phyloP scores from a whole-genome alignment of 768 basidiomycete genomes.

The Phaffia tasmanica region DNA sequence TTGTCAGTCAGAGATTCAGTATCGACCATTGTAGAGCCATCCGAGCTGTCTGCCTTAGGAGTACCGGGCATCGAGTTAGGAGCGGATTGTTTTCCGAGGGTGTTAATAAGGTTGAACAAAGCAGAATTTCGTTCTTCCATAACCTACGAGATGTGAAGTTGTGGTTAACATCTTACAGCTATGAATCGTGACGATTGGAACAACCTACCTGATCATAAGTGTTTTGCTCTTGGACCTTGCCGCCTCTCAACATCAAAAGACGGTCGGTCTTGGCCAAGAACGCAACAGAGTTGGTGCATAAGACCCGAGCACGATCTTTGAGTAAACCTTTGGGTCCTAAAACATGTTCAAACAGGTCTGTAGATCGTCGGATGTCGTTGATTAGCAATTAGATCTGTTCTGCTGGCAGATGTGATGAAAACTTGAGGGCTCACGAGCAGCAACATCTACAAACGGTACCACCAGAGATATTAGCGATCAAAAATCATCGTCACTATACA shows the following conservation, averaged over 20 bases:
- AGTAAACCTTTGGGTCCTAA: slow-evolving; percentile 76
- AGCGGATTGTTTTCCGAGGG: slow-evolving; percentile 36
- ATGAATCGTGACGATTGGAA: background rate
- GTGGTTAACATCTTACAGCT: background rate
- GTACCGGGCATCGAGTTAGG: slow-evolving; percentile 22
- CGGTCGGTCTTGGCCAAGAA: slow-evolving; percentile 68
- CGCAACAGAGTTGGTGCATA: slow-evolving; percentile 81
- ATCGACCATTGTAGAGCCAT: slow-evolving; percentile 29
- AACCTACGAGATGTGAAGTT: slow-evolving; percentile 22
- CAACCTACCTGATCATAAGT: slow-evolving; percentile 48
- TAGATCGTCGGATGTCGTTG: background rate
- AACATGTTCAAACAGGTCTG: slow-evolving; percentile 52
- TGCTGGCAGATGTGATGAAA: background rate
- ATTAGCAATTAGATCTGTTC: background rate
- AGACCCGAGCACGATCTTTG: slow-evolving; percentile 65
- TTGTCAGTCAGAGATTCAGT: slow-evolving; percentile 28
- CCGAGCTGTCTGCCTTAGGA: slow-evolving; percentile 28
- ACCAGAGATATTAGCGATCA: background rate
- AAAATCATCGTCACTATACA: background rate
- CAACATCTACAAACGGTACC: slow-evolving; percentile 4
- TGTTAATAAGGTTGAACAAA: slow-evolving; percentile 55
- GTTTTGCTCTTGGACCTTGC: slow-evolving; percentile 68
- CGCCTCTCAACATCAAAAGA: slow-evolving; percentile 62
- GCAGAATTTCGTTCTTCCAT: slow-evolving; percentile 54
- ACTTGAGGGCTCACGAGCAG: slow-evolving; percentile 15